These are phyloP conservation scores for Metschnikowia kofuensis DNA, from an alignment of 805 yeast species.

Conservation along the genomic window DNA sequence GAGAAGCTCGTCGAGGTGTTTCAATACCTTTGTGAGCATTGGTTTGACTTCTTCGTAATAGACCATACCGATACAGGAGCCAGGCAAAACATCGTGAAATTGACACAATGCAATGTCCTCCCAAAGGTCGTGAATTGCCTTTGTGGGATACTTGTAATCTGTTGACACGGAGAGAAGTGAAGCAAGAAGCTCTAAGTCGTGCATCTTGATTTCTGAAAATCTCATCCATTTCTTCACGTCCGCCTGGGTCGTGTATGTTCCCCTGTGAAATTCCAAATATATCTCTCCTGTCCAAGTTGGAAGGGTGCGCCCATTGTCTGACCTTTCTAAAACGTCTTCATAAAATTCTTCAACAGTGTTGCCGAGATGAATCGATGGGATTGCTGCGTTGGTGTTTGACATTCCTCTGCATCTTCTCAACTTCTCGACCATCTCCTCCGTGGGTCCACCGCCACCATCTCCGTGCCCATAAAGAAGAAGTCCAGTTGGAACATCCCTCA, in stretches of 20 bases:
- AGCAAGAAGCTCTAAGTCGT: conserved; percentile 83
- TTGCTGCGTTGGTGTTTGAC: conserved; percentile 70
- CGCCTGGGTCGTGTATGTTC: conserved; percentile 95
- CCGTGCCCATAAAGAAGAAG: conserved; percentile 87
- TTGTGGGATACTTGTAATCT: conserved; percentile 67
- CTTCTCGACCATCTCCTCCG: conserved; percentile 89
- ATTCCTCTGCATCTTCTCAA: conserved; percentile 88
- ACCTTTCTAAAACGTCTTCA: conserved; percentile 56
- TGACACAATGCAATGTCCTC: conserved; percentile 86
- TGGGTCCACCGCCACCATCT: conserved; percentile 99
- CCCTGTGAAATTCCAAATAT: conserved; percentile 93
- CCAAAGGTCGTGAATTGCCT: conserved; percentile 73
- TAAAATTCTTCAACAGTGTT: conserved; percentile 78
- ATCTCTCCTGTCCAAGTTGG: conserved; percentile 94
- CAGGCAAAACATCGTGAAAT: conserved; percentile 98
- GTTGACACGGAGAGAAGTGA: conserved; percentile 62
- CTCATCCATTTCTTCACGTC: conserved; percentile 80
- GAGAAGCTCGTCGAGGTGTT: conserved; percentile 51
- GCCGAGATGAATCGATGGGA: conserved; percentile 83
- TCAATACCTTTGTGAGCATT: conserved; percentile 59
- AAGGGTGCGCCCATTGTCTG: conserved; percentile 62
- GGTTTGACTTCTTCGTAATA: conserved; percentile 80
- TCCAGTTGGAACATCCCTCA: conserved; percentile 77
- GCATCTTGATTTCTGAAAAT: conserved; percentile 67
- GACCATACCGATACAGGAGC: conserved; percentile 92